phyloP scores from a whole-genome alignment of 345 rosid genomes.

The Salix exigua region DNA sequence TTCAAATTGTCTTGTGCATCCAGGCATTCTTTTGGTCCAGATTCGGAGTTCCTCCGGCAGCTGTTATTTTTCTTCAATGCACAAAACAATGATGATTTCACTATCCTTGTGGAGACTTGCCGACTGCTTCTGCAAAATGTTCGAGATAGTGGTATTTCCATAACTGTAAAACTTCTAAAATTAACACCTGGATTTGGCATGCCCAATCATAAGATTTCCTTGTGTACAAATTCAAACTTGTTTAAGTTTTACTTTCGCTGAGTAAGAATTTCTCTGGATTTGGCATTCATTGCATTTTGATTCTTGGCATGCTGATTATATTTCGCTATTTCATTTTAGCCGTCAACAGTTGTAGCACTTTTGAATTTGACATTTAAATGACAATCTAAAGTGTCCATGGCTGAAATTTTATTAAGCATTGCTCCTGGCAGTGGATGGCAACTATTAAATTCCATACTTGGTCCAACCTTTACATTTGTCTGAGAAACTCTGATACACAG shows the following conservation, averaged over 20 bases:
- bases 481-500: too few species aligned
- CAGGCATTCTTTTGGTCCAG: conserved; percentile 87
- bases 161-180: neutral
- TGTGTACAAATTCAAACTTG: neutral
- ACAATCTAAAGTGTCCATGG: neutral
- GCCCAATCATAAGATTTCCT: neutral
- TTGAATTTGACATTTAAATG: neutral
- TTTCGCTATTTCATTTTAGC: neutral
- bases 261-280: neutral
- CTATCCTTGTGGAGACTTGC: conserved; percentile 65
- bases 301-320: neutral
- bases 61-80: conserved; percentile 72
- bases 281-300: neutral
- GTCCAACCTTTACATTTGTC: too few species aligned
- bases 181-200: neutral
- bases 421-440: too few species aligned
- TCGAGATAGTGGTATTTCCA: conserved; percentile 49
- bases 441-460: too few species aligned
- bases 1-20: conserved; percentile 15
- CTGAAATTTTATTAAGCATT: neutral
- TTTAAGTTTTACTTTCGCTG: neutral
- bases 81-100: conserved; percentile 48
- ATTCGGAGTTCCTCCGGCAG: conserved; percentile 74
- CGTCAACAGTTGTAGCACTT: neutral
- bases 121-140: conserved; percentile 47